Conservation (phyloP, 2,329 filamentous ascomycete genomes). For the Epichloe gansuensis region DNA sequence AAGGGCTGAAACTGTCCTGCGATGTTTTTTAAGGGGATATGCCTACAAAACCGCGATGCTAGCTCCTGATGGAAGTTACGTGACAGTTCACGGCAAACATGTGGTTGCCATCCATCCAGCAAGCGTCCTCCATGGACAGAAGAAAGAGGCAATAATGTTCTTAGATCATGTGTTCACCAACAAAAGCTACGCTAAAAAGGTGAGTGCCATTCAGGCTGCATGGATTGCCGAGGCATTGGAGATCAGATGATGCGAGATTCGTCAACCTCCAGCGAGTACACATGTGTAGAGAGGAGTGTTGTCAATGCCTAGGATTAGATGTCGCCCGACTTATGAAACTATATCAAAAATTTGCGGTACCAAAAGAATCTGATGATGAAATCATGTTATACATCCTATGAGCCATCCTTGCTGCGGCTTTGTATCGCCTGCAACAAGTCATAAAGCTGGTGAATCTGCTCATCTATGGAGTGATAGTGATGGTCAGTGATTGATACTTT, state of each 20-base stretch:
- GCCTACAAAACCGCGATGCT: constrained; percentile 47
- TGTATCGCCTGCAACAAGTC: constrained; percentile 80
- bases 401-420: constrained; percentile 19
- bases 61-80: constrained; percentile 46
- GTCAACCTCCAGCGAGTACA: background rate
- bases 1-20: constrained; percentile 39
- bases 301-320: background rate
- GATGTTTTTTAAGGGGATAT: constrained; percentile 51
- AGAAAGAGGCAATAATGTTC: constrained; percentile 56
- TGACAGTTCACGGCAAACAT: constrained; percentile 46
- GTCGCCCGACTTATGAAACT: background rate
- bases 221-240: constrained; percentile 44
- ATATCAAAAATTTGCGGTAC: background rate
- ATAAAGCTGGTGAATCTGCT: constrained; percentile 87
- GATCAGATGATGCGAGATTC: background rate
- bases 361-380: background rate
- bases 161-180: constrained; percentile 53
- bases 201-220: constrained; percentile 44
- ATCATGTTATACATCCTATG: constrained; percentile 14
- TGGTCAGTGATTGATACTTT: background rate
- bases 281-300: background rate
- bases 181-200: constrained; percentile 55
- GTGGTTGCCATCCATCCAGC: constrained; percentile 49
- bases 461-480: constrained; percentile 41
- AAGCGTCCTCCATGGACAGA: constrained; percentile 48